Conservation (phyloP, 2,329 filamentous ascomycete genomes). For the Aspergillus fijiensis region DNA sequence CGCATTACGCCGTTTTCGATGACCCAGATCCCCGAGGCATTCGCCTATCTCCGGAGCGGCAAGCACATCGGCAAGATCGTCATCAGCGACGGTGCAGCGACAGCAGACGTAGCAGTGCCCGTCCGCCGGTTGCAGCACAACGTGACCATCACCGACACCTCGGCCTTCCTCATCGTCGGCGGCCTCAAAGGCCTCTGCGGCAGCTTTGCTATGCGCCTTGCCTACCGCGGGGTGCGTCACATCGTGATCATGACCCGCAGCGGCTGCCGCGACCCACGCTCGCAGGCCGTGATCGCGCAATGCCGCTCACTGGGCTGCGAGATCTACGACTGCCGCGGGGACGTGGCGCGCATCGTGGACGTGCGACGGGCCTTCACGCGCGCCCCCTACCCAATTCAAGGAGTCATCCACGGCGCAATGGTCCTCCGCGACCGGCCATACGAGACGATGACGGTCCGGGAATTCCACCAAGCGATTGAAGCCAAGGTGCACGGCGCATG, state of each 20-base stretch:
- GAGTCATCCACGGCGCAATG: conserved; percentile 21
- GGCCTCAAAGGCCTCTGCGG: conserved; percentile 16
- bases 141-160: neutral
- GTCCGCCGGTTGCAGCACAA: neutral
- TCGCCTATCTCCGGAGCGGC: conserved; percentile 34
- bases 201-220: conserved; percentile 11
- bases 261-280: conserved; percentile 5
- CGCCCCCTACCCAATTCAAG: conserved; percentile 6
- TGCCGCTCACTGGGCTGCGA: conserved; percentile 3
- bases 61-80: conserved; percentile 44
- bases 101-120: neutral
- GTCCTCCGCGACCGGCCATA: conserved; percentile 17
- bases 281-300: conserved; percentile 4
- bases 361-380: conserved; percentile 11
- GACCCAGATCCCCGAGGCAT: conserved; percentile 18
- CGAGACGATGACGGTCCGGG: conserved; percentile 31
- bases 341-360: conserved; percentile 14
- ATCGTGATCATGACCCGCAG: conserved; percentile 14
- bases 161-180: conserved; percentile 13
- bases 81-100: conserved; percentile 21
- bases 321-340: conserved; percentile 4
- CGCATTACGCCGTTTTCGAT: conserved; percentile 5
- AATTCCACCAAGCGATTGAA: conserved; percentile 30
- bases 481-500: conserved; percentile 35
- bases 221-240: conserved; percentile 6